Conservation (phyloP, 2,329 filamentous ascomycete species). For the Tolypocladium amazonense region DNA sequence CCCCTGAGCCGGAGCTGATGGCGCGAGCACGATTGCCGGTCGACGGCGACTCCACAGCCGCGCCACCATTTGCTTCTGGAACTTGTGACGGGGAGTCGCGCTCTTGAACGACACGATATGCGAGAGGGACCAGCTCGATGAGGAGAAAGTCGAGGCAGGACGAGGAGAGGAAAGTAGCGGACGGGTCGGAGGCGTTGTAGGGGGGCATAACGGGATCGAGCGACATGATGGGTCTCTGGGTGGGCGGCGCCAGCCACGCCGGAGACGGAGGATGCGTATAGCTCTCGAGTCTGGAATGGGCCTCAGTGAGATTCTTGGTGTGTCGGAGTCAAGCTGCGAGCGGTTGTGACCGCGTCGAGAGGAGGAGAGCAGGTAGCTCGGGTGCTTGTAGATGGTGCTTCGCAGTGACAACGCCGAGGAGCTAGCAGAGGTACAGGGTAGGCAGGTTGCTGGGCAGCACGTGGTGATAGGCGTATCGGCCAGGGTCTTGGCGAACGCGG, state of each 20-base stretch:
- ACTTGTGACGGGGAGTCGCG: slow-evolving; percentile 37
- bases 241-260: neutral
- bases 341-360: neutral
- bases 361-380: neutral
- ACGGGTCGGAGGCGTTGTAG: slow-evolving; percentile 63
- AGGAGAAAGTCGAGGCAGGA: slow-evolving; percentile 90
- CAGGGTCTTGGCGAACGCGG: neutral
- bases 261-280: neutral
- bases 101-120: slow-evolving; percentile 73
- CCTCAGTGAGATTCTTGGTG: neutral
- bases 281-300: neutral
- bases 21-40: neutral
- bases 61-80: neutral
- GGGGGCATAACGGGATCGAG: slow-evolving; percentile 61
- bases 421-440: neutral
- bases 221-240: slow-evolving; percentile 42
- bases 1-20: slow-evolving; percentile 14
- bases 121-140: slow-evolving; percentile 93
- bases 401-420: neutral
- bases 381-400: neutral
- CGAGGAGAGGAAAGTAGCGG: slow-evolving; percentile 65
- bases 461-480: neutral
- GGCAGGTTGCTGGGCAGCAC: neutral
- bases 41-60: neutral
- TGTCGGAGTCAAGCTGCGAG: neutral